These are phyloP conservation scores for Curvularia lunata DNA, from an alignment of 2,329 filamentous ascomycete genomes.

Conservation along the genomic window DNA sequence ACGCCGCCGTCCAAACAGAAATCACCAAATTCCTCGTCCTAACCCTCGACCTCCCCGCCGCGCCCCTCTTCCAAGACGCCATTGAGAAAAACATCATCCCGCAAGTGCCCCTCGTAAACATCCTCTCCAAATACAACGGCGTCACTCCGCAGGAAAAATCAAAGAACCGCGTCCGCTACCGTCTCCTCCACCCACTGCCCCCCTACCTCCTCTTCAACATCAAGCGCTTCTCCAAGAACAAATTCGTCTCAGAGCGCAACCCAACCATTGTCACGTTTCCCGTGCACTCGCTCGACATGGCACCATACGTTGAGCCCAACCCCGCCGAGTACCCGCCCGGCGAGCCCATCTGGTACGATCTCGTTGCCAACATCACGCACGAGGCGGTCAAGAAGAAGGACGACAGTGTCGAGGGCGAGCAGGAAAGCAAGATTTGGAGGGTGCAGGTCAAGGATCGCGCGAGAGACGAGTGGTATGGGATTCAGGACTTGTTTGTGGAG, in stretches of 20 bases:
- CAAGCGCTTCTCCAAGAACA: slow-evolving; percentile 96
- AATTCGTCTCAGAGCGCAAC: slow-evolving; percentile 94
- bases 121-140: slow-evolving; percentile 94
- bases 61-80: slow-evolving; percentile 95
- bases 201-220: slow-evolving; percentile 93
- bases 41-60: slow-evolving; percentile 88
- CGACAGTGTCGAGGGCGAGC: slow-evolving; percentile 85
- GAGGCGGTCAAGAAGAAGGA: slow-evolving; percentile 79
- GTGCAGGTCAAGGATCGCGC: slow-evolving; percentile 85
- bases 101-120: slow-evolving; percentile 75
- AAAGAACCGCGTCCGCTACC: slow-evolving; percentile 85
- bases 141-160: slow-evolving; percentile 84
- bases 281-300: slow-evolving; percentile 81
- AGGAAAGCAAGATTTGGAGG: slow-evolving; percentile 93
- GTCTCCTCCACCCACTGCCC: slow-evolving; percentile 86
- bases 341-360: slow-evolving; percentile 91
- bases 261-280: slow-evolving; percentile 98
- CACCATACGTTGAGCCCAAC: slow-evolving; percentile 89
- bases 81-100: slow-evolving; percentile 96
- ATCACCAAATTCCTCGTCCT: slow-evolving; percentile 85
- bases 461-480: slow-evolving; percentile 85
- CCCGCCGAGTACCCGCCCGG: slow-evolving; percentile 71
- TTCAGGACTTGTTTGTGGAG: slow-evolving; percentile 93
- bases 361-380: slow-evolving; percentile 93
- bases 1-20: slow-evolving; percentile 82